phyloP scores from a whole-genome alignment of 148 eudicot species.

The Fagopyrum homotropicum region DNA sequence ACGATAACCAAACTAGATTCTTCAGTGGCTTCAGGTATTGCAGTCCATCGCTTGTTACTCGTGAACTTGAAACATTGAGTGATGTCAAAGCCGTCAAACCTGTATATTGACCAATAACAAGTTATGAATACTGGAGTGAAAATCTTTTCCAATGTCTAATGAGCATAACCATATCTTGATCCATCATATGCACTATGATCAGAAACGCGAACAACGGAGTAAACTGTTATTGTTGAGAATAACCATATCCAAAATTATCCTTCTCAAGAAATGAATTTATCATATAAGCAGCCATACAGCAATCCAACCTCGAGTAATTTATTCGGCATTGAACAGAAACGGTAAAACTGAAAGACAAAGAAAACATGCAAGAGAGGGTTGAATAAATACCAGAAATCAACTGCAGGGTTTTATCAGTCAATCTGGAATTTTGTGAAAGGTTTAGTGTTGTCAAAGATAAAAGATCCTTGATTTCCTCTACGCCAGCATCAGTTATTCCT shows the following conservation, averaged over 20 bases:
- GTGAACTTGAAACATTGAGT: slow-evolving; percentile 69
- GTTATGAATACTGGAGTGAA: not conserved
- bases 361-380: not conserved
- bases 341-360: not conserved
- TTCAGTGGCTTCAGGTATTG: slow-evolving; percentile 52
- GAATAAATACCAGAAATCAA: slow-evolving; percentile 56
- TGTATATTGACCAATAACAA: slow-evolving; percentile 18
- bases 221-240: no score
- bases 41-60: slow-evolving; percentile 58
- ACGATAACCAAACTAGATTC: slow-evolving; percentile 53
- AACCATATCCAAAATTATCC: no score
- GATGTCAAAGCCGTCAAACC: slow-evolving; percentile 60
- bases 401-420: slow-evolving; percentile 76
- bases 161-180: no score
- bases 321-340: not conserved
- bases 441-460: slow-evolving; percentile 61
- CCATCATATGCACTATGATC: no score
- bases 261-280: no score
- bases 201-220: no score
- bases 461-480: slow-evolving; percentile 77
- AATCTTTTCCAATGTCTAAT: not conserved
- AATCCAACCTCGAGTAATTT: not conserved
- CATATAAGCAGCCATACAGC: not conserved
- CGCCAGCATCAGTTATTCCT: slow-evolving; percentile 81
- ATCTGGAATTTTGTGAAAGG: slow-evolving; percentile 64